These are phyloP conservation scores for Colletotrichum coccodes DNA, from an alignment of 2,329 filamentous ascomycete species.

Conservation along the genomic window DNA sequence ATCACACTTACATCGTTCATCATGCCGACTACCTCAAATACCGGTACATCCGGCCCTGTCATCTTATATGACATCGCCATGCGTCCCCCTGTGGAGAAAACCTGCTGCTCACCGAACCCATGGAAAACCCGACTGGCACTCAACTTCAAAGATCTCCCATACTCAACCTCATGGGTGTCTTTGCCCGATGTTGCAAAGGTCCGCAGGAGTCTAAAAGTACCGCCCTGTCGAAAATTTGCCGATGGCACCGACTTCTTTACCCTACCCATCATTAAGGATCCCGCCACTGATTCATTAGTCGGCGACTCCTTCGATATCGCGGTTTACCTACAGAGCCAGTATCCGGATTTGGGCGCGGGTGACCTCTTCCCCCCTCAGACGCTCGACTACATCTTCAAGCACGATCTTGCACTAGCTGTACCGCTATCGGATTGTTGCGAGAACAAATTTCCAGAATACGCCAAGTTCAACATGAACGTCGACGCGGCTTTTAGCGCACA, in stretches of 20 bases:
- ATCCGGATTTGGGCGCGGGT: constrained; percentile 54
- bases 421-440: constrained; percentile 49
- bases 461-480: constrained; percentile 62
- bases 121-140: constrained; percentile 49
- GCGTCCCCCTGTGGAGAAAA: constrained; percentile 41
- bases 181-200: constrained; percentile 61
- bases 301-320: constrained; percentile 77
- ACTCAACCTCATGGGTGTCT: constrained; percentile 56
- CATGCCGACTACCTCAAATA: constrained; percentile 15
- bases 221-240: constrained; percentile 62
- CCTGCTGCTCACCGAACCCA: constrained; percentile 41
- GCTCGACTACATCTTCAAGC: constrained; percentile 51
- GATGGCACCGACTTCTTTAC: constrained; percentile 70
- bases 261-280: constrained; percentile 65
- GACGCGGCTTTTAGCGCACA: constrained; percentile 64
- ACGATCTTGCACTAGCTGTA: constrained; percentile 35
- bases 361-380: constrained; percentile 58
- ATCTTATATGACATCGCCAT: constrained; percentile 55
- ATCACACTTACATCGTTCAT: not conserved
- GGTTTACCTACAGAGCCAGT: constrained; percentile 63
- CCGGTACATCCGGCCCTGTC: constrained; percentile 39
- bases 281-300: constrained; percentile 47
- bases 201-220: constrained; percentile 56
- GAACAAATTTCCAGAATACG: constrained; percentile 48
- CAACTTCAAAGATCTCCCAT: constrained; percentile 51